Evolutionary conservation across 768 basidiomycete genomes (phyloP).

Genomic region (Atractiella rhizophila): DNA sequence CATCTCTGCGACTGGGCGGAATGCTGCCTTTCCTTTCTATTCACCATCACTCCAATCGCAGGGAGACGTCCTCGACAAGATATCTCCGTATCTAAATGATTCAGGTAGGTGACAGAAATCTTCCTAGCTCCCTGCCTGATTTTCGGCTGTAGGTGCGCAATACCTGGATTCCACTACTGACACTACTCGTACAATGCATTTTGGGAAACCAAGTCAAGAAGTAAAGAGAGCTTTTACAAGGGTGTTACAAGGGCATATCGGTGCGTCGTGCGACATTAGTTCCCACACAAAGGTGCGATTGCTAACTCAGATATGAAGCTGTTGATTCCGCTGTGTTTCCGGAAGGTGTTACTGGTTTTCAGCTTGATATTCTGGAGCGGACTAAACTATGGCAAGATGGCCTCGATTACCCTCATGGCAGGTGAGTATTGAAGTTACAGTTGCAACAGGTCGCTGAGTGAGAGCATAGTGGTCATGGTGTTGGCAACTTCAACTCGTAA

Average conservation of each 20-base stretch:
- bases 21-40: slow-evolving; percentile 90
- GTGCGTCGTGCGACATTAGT: too few relatives aligned
- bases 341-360: slow-evolving; percentile 23
- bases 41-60: slow-evolving; percentile 60
- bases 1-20: slow-evolving; percentile 76
- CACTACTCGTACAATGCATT: slow-evolving; percentile 7
- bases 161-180: slow-evolving; percentile 17
- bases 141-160: slow-evolving; percentile 41
- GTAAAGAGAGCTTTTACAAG: slow-evolving; percentile 59
- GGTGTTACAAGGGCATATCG: slow-evolving; percentile 55
- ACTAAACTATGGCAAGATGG: slow-evolving; percentile 64
- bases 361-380: slow-evolving; percentile 17
- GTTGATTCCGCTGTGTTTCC: slow-evolving; percentile 77
- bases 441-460: slow-evolving; percentile 69
- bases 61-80: slow-evolving; percentile 40
- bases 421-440: neutral
- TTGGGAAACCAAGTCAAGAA: neutral
- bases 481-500: too few relatives aligned
- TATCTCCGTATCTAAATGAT: too few relatives aligned
- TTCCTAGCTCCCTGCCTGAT: slow-evolving; percentile 13
- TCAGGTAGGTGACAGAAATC: too few relatives aligned
- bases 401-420: slow-evolving; percentile 29
- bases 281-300: too few relatives aligned
- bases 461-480: too few relatives aligned
- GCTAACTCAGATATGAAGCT: too few relatives aligned